A percentile compares a stretch with the other conserved stretches of the same genome.
Evolutionary conservation across 73 alveolate species (phyloP).

Genomic region (Tetrahymena borealis): DNA sequence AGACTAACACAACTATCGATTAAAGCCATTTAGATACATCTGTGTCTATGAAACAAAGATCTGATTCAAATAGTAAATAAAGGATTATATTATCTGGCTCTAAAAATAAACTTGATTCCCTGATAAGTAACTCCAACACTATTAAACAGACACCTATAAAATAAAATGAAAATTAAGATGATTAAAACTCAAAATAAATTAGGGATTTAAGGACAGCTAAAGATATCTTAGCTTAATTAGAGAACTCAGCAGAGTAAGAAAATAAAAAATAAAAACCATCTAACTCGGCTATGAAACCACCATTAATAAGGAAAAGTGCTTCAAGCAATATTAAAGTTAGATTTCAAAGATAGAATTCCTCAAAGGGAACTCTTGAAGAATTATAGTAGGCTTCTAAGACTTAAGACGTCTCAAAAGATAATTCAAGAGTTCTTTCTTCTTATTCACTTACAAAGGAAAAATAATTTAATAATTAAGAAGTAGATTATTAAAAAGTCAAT

Average conservation of each 20-base stretch:
- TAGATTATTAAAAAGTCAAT: not conserved
- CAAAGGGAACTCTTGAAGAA: not conserved
- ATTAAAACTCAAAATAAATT: not conserved
- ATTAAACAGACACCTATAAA: not conserved
- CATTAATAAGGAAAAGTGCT: not conserved
- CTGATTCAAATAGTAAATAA: not conserved
- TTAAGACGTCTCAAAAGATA: not conserved
- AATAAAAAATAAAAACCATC: not conserved
- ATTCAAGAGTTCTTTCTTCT: not conserved
- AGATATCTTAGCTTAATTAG: not conserved
- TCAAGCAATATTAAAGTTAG: not conserved
- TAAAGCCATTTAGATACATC: not conserved
- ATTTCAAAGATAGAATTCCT: not conserved
- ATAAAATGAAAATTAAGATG: not conserved
- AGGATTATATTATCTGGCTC: not conserved
- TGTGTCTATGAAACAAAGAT: not conserved
- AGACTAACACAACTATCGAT: not conserved
- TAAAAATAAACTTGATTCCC: not conserved
- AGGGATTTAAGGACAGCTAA: not conserved
- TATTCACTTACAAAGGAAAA: not conserved
- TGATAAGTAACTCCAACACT: not conserved
- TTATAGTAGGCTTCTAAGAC: not conserved
- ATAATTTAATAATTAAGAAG: not conserved
- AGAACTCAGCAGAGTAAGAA: not conserved
- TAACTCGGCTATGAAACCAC: not conserved